Base-by-base conservation (phyloP, 2,329 filamentous ascomycete genomes). In the Epicoccum sorghinum region DNA sequence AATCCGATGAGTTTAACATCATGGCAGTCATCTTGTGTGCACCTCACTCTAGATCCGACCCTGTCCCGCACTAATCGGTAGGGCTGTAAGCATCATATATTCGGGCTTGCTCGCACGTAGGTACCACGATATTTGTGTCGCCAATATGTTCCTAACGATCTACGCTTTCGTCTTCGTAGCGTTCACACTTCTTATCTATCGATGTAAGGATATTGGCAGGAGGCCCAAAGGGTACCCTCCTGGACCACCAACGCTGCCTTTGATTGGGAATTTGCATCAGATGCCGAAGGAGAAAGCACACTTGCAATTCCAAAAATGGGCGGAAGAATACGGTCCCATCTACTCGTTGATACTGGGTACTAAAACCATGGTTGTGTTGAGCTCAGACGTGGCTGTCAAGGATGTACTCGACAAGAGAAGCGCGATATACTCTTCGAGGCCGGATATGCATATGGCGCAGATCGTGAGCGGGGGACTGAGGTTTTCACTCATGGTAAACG, bases 301-400 rank as follows among this genome's bases (percentile, higher is more conserved):
- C 49, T 57, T 79, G 0, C 78, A 83, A 47, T 82, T 82, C 47
- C 66, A 80, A 33, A 78, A 80, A 62, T 84, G 82, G 82, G 80
- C 81, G 0, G 59, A 77, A 5, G 72, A 82, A 61, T 84, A 84
- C 41, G 78, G 65, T 70, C 80, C 81, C 0, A 64, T 85, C 0
- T 84, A 81, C 62, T 80, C 77, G 0, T 68, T 84, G 2, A 80
- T 83, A 1, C 68, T 83, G 0, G 82, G 82, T 0, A 78, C 78
- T 0, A 75, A 78, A 36, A 69, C 73, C 5, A 66, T 82, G 59
- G 70, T 84, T 13, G 78, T 84, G 0, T 65, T 85, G 0, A 78
- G 74, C 0, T 77, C 75, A 0, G 76, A 78, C 25, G 55, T 73
- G 46, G 77, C 75, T 0, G 75, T 84, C 29, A 82, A 80, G 45